A percentile compares a stretch with the other conserved stretches of the same genome.
These are phyloP conservation scores for Aphanomyces stellatus DNA, from an alignment of 352 stramenopile genomes.

Conservation along the genomic window DNA sequence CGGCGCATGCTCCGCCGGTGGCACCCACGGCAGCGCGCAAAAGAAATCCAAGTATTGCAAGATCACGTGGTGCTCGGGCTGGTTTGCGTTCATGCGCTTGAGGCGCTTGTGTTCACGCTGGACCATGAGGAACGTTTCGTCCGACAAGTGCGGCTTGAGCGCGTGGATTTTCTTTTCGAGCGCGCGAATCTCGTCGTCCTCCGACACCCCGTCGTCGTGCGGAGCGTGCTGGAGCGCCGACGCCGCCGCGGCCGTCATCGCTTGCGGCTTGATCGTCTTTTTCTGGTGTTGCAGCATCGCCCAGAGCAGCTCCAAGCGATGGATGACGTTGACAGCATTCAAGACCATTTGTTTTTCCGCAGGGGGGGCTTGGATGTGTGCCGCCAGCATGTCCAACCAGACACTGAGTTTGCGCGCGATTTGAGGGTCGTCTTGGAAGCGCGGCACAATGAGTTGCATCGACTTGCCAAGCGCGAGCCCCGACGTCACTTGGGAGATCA, in stretches of 20 bases:
- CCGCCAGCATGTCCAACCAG: constrained; percentile 19
- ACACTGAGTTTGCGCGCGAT: constrained; percentile 7
- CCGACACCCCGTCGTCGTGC: constrained; percentile 27
- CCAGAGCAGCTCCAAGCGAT: constrained; percentile 8
- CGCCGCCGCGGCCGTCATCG: neutral
- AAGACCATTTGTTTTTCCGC: constrained; percentile 13
- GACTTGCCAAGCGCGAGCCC: neutral
- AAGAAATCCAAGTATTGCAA: constrained; percentile 81
- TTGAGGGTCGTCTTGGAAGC: neutral
- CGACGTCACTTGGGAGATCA: neutral
- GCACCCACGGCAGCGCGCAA: constrained; percentile 54
- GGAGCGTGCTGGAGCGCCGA: neutral
- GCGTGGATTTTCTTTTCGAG: constrained; percentile 50
- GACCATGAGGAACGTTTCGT: constrained; percentile 48
- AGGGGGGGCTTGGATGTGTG: constrained; percentile 12
- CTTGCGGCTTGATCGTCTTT: neutral
- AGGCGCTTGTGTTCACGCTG: constrained; percentile 55
- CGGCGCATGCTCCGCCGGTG: constrained; percentile 14
- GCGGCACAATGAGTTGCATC: constrained; percentile 15
- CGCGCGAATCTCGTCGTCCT: constrained; percentile 36
- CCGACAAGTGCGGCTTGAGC: constrained; percentile 30
- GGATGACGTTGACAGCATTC: constrained; percentile 3
- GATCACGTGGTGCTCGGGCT: constrained; percentile 71
- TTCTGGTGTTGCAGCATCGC: constrained; percentile 16
- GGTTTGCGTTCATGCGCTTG: constrained; percentile 62